A percentile compares a stretch with the other conserved stretches of the same genome.
phyloP scores from a whole-genome alignment of 2,329 filamentous ascomycete genomes.

The Orbilia javanica region DNA sequence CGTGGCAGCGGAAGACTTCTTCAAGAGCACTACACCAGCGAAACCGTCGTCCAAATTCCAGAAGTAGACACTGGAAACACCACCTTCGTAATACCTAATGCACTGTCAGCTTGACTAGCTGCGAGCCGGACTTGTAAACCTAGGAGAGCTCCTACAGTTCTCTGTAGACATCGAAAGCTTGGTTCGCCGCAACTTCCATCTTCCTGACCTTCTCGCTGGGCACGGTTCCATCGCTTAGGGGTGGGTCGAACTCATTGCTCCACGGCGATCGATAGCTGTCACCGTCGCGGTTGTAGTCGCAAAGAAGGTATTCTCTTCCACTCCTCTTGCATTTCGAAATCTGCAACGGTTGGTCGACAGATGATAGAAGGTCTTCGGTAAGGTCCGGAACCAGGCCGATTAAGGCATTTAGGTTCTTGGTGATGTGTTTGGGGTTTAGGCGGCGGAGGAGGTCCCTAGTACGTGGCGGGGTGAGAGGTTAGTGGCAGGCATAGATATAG shows the following conservation, averaged over 20 bases:
- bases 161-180: conserved; percentile 95
- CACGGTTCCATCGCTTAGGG: conserved; percentile 85
- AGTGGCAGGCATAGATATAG: conserved; percentile 47
- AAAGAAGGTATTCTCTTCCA: conserved; percentile 94
- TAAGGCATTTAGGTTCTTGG: conserved; percentile 87
- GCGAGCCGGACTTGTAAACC: neutral
- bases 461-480: conserved; percentile 39
- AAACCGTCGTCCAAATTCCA: conserved; percentile 99
- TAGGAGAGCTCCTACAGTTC: conserved; percentile 74
- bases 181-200: conserved; percentile 94
- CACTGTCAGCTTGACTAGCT: neutral
- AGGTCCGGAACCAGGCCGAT: conserved; percentile 89
- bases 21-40: conserved; percentile 92
- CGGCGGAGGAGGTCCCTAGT: conserved; percentile 94
- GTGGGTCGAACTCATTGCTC: conserved; percentile 98
- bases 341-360: conserved; percentile 93
- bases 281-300: conserved; percentile 99
- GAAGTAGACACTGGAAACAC: conserved; percentile 94
- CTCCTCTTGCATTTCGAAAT: conserved; percentile 87
- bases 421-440: conserved; percentile 92
- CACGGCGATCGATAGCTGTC: conserved; percentile 98
- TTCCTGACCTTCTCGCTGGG: conserved; percentile 90
- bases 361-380: conserved; percentile 96
- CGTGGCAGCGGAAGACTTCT: conserved; percentile 81
- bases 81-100: conserved; percentile 86